phyloP scores from a whole-genome alignment of 192 early-diverging fungal species.

The Coemansia sp. region DNA sequence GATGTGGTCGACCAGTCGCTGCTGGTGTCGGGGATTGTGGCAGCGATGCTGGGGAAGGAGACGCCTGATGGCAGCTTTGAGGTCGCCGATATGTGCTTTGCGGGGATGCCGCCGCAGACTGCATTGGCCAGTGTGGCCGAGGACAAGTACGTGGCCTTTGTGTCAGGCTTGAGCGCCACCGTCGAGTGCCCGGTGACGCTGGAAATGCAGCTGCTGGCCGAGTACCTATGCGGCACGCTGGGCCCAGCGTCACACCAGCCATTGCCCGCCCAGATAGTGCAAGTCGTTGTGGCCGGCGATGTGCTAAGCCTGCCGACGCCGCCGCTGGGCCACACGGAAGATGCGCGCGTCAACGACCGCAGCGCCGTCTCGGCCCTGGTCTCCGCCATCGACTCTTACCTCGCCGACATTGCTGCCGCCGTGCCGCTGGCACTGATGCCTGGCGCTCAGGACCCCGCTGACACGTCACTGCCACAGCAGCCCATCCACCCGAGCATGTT shows the following conservation, averaged over 20 bases:
- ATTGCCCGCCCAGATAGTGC: constrained; percentile 60
- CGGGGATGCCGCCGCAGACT: constrained; percentile 65
- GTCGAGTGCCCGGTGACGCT: constrained; percentile 54
- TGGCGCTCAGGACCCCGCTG: constrained; percentile 79
- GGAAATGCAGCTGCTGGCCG: constrained; percentile 73
- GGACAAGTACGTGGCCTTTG: constrained; percentile 75
- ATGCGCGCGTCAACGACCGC: constrained; percentile 56
- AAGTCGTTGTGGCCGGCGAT: constrained; percentile 81
- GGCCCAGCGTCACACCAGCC: constrained; percentile 39
- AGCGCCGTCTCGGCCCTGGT: constrained; percentile 56
- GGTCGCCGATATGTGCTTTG: constrained; percentile 80
- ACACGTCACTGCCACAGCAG: constrained; percentile 83
- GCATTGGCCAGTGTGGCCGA: constrained; percentile 22
- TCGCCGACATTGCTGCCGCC: constrained; percentile 65
- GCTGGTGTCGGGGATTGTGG: constrained; percentile 82
- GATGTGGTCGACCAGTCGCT: constrained; percentile 53
- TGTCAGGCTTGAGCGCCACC: constrained; percentile 77
- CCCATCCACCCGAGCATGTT: constrained; percentile 79
- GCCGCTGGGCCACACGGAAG: constrained; percentile 53
- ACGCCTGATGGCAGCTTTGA: constrained; percentile 80
- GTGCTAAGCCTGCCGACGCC: constrained; percentile 55
- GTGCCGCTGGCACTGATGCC: constrained; percentile 82
- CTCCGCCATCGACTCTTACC: constrained; percentile 63
- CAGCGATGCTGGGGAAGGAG: constrained; percentile 82
- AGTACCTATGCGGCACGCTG: constrained; percentile 78